Conservation (phyloP, 179 eudicot genomes). For the Pouteria campechiana region DNA sequence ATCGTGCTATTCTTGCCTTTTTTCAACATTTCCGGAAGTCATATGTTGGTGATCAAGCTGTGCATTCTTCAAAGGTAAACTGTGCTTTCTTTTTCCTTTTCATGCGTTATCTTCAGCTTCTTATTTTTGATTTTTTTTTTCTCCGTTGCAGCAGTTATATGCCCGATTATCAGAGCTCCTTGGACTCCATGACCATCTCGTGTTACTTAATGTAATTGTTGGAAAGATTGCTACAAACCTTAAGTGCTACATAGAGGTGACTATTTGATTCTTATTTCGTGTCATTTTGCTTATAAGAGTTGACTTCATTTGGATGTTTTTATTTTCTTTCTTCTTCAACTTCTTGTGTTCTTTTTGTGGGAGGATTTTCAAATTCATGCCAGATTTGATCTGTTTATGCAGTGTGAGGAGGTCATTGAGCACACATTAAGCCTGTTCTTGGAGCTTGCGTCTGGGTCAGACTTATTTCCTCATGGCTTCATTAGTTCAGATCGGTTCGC, state of each 20-base stretch:
- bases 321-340: neutral
- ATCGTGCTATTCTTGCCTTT: constrained; percentile 77
- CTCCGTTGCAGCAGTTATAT: constrained; percentile 82
- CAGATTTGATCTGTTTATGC: constrained; percentile 14
- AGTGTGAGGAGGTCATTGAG: constrained; percentile 90
- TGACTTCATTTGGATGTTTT: no score
- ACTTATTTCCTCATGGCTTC: constrained; percentile 1
- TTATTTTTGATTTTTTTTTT: constrained; percentile 10
- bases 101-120: no score
- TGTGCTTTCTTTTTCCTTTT: no score
- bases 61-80: constrained; percentile 90
- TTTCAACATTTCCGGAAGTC: constrained; percentile 86
- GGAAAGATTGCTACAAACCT: constrained; percentile 88
- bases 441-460: constrained; percentile 97
- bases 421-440: constrained; percentile 77
- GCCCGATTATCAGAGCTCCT: constrained; percentile 84
- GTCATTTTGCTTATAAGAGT: no score
- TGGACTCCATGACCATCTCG: constrained; percentile 85
- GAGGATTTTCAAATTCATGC: neutral
- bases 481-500: no score
- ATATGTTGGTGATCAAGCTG: constrained; percentile 93
- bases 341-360: neutral
- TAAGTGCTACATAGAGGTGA: constrained; percentile 80
- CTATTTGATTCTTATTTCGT: neutral
- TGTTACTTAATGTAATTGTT: constrained; percentile 71